phyloP scores from a whole-genome alignment of 768 basidiomycete species.

The Tylopilus subfusipes region DNA sequence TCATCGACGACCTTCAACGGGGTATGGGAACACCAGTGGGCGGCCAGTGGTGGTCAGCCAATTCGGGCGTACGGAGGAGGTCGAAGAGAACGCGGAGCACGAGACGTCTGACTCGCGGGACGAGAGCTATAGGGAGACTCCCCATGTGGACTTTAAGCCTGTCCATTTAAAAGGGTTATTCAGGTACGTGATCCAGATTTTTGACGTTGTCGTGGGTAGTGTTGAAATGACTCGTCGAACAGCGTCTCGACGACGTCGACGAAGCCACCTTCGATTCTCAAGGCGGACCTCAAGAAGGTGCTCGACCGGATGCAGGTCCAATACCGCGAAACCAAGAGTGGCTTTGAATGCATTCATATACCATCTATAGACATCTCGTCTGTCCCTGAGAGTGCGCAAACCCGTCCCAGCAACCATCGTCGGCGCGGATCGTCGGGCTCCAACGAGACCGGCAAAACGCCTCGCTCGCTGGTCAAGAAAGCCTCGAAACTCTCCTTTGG shows the following conservation, averaged over 20 bases:
- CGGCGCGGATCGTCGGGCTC: conserved; percentile 48
- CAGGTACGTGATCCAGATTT: conserved; percentile 49
- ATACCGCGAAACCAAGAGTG: conserved; percentile 84
- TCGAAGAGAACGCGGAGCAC: conserved; percentile 46
- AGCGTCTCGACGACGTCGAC: conserved; percentile 96
- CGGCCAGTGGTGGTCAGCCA: conserved; percentile 39
- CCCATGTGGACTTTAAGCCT: conserved; percentile 74
- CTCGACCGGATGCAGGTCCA: conserved; percentile 94
- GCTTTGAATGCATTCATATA: conserved; percentile 94
- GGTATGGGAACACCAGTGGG: conserved; percentile 39
- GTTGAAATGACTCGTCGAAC: background rate
- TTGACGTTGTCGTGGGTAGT: conserved; percentile 3
- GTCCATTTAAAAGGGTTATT: conserved; percentile 95
- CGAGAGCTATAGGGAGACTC: conserved; percentile 45
- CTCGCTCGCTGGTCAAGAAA: conserved; percentile 64
- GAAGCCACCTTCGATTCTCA: conserved; percentile 75
- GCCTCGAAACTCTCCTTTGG: conserved; percentile 78
- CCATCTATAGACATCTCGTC: conserved; percentile 91
- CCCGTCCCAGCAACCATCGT: conserved; percentile 35
- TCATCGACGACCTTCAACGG: conserved; percentile 68
- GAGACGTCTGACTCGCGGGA: conserved; percentile 34
- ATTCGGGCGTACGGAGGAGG: conserved; percentile 51
- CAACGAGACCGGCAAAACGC: conserved; percentile 47
- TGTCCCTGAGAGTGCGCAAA: conserved; percentile 44
- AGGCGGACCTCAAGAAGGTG: conserved; percentile 79